Base-by-base conservation (phyloP, 2,329 filamentous ascomycete genomes). In the Beauveria brongniartii region DNA sequence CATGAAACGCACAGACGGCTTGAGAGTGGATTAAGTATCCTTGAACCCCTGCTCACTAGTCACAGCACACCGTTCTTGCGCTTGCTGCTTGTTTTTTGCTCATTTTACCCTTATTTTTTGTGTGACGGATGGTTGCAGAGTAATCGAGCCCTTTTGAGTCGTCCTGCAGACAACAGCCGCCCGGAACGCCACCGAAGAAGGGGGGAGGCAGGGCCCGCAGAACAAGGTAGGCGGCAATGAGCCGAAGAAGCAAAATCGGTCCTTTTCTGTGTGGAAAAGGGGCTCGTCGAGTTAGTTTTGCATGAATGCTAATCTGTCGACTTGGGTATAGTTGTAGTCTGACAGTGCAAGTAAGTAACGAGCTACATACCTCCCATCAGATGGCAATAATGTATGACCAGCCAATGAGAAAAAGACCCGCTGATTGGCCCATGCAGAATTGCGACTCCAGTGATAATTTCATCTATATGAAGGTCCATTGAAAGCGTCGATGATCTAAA, bases 161-260 rank as follows among this genome's bases (percentile, higher is more conserved):
- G 44, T 24, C 22, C 26, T 57, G 55, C 44, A 30, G 44, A 20
- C 22, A n/a, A 37, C 28, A 48, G 55, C 55, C 55, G 43, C 40
- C 55, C 20, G 20, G 20, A 18, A 2, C 24, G 56, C 37, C 56
- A 52, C 47, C 56, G 47, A 30, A 34, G 56, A 51, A 50, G 40
- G 55, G 44, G 44, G 54, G 14, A 20, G 22, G 43, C 5, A 28
- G 43, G 28, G 20, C 44, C 48, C 47, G 55, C 28, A 57, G 44
- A 40, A 18, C 26, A 56, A 24, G 6, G 18, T 28, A n/a, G 48
- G 43, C 53, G 53, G 53, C 8, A 57, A 14, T 30, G 55, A 41
- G 22, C 55, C 55, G 55, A 20, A 57, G 55, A 57, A 57, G 55
- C 55, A 57, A 50, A 37, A n/a, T 57, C 10, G 8, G 40, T 55